Conservation (phyloP, 371 early-diverging fungal genomes). For the Mortierella sp. region DNA sequence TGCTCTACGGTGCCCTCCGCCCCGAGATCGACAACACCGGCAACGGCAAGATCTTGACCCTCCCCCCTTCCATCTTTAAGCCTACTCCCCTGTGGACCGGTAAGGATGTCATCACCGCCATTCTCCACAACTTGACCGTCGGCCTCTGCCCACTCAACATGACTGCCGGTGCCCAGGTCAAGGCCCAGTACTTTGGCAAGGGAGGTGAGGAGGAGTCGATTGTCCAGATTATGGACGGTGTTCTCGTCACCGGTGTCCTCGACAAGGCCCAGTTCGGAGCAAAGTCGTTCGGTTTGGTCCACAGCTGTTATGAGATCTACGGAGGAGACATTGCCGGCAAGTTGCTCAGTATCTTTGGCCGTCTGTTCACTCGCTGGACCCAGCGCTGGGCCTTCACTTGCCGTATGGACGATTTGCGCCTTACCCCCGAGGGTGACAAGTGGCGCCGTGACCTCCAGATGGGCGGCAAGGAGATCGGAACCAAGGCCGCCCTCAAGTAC, state of each 20-base stretch:
- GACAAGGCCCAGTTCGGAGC: conserved; percentile 99
- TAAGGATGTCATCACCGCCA: conserved; percentile 96
- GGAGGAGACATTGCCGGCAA: conserved; percentile 94
- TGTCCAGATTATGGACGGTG: conserved; percentile 89
- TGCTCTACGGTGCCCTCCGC: conserved; percentile 90
- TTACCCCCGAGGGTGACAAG: conserved; percentile 88
- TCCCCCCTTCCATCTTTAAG: conserved; percentile 91
- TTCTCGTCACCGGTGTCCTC: conserved; percentile 93
- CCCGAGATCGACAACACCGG: conserved; percentile 81
- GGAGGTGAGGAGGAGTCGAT: conserved; percentile 86
- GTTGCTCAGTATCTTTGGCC: conserved; percentile 94
- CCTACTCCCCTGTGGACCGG: conserved; percentile 97
- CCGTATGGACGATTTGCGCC: conserved; percentile 98
- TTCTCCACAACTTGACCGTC: conserved; percentile 89
- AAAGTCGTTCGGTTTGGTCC: conserved; percentile 93
- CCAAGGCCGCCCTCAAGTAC: conserved; percentile 79
- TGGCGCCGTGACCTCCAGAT: conserved; percentile 79
- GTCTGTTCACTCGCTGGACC: conserved; percentile 95
- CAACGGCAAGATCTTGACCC: conserved; percentile 80
- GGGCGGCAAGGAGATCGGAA: conserved; percentile 69
- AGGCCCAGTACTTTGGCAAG: conserved; percentile 89
- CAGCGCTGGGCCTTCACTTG: conserved; percentile 96
- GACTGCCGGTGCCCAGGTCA: conserved; percentile 89
- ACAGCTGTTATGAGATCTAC: conserved; percentile 98
- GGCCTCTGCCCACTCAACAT: conserved; percentile 86